Base-by-base conservation (phyloP, 2,329 filamentous ascomycete species). In the Arthroderma sp. region DNA sequence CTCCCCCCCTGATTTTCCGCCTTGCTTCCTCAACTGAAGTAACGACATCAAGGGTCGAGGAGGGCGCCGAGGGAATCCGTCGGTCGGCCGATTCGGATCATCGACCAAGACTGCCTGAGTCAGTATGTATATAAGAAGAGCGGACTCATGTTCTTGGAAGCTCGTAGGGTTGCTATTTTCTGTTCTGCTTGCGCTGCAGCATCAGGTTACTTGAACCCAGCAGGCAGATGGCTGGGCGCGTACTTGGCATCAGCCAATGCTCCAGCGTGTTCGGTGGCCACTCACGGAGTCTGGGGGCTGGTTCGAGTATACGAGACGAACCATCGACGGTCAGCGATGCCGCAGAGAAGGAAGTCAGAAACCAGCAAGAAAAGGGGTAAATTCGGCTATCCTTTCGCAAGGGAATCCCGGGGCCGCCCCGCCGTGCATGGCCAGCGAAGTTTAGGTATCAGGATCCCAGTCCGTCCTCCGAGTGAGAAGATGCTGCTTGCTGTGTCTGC, bases 11-110 rank as follows among this genome's bases (percentile, higher is more conserved):
- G 47, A 8, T 33, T 25, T 51, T 15, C 47, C 47, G 23, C 5
- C 23, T 11, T 47, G 11, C 19, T 33, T 28, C 15, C 6, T 13
- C 4, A 31, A 19, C 17, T 28, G 13, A 49, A 13, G n/a, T 1
- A 47, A 23, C 11, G 15, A 17, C n/a, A 25, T 17, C n/a, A 23
- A 31, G 47, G n/a, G 33, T 11, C 11, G 19, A 19, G 4, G n/a
- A 54, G 28, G 21, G 21, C 17, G 21, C 28, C 37, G 54, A 25
- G 23, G n/a, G 17, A 43, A 54, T 43, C 53, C 52, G 28, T 55
- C 55, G 31, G 39, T 35, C 17, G 51, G 17, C 39, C 55, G 58
- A 11, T 56, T 53, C 43, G 51, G 51, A 53, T 56, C 56, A 44
- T 57, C 47, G n/a, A 51, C 47, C 47, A 51, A 51, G 47, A 33